Evolutionary conservation across 176 grass and related monocot species (phyloP).

Genomic region (Hordeum vulgare): DNA sequence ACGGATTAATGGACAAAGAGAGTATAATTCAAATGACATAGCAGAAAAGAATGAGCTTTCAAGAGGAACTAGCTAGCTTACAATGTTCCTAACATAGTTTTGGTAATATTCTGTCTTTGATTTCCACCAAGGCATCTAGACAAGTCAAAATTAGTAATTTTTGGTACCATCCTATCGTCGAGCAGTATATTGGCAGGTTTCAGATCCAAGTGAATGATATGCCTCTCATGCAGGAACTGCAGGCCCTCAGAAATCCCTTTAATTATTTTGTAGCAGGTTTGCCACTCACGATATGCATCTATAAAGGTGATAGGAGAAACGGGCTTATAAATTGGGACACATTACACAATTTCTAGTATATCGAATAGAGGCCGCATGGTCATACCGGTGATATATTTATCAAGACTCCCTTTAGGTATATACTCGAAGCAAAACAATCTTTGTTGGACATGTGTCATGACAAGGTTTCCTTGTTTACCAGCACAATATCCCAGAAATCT

Average conservation of each 20-base stretch:
- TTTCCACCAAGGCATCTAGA: background rate
- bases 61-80: background rate
- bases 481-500: background rate
- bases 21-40: background rate
- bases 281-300: background rate
- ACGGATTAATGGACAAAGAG: background rate
- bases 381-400: background rate
- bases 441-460: background rate
- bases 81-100: background rate
- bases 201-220: background rate
- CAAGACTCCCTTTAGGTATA: background rate
- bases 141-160: background rate
- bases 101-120: background rate
- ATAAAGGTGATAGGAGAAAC: background rate
- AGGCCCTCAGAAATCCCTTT: background rate
- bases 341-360: background rate
- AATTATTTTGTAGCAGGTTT: background rate
- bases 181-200: background rate
- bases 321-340: background rate
- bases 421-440: background rate
- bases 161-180: background rate
- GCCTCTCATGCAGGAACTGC: background rate
- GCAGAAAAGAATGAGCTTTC: background rate
- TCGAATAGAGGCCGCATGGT: background rate
- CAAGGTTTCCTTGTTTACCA: background rate